phyloP scores from a whole-genome alignment of 768 basidiomycete genomes.

The Mycena albidolilacea region DNA sequence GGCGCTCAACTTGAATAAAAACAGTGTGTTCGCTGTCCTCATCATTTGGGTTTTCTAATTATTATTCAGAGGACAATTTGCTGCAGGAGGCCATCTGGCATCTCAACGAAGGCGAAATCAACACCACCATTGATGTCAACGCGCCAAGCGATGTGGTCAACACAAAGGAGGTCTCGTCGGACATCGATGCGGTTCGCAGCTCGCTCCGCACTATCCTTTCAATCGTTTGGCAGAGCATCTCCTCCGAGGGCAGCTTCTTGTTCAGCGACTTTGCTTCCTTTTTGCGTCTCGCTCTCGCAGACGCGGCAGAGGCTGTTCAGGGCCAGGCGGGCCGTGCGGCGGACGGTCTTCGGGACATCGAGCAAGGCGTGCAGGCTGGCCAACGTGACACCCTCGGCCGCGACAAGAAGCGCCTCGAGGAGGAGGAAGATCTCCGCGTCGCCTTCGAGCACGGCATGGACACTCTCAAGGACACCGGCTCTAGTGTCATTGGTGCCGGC shows the following conservation, averaged over 20 bases:
- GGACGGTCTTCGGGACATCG: conserved; percentile 66
- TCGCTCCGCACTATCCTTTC: conserved; percentile 67
- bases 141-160: conserved; percentile 48
- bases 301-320: conserved; percentile 74
- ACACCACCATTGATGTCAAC: conserved; percentile 49
- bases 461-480: conserved; percentile 70
- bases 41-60: conserved; percentile 5
- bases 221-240: conserved; percentile 67
- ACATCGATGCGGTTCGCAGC: conserved; percentile 64
- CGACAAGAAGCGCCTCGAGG: conserved; percentile 63
- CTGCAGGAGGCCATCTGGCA: conserved; percentile 80
- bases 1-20: conserved; percentile 67
- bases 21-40: conserved; percentile 55
- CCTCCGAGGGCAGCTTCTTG: conserved; percentile 67
- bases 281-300: conserved; percentile 73
- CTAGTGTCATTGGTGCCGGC: conserved; percentile 66
- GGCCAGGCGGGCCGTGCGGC: conserved; percentile 66
- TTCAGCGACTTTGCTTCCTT: conserved; percentile 78
- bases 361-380: conserved; percentile 72
- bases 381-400: conserved; percentile 72
- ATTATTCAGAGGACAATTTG: conserved; percentile 68
- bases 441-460: conserved; percentile 81
- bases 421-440: conserved; percentile 64
- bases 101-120: conserved; percentile 68
- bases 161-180: conserved; percentile 62